Evolutionary conservation across 1,139 yeast species (phyloP).

Genomic region (Nakaseomyces bracarensis): DNA sequence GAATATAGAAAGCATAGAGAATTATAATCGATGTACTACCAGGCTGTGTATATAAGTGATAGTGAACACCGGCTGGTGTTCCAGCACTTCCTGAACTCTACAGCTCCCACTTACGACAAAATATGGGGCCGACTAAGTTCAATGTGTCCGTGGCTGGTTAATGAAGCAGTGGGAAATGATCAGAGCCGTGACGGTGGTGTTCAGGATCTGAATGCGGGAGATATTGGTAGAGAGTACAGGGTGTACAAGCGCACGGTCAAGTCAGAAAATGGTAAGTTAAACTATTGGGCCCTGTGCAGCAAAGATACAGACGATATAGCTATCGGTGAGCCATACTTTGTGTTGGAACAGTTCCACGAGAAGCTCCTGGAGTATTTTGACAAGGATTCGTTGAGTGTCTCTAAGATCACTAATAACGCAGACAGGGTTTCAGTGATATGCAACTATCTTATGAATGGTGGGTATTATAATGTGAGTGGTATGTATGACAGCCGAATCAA

Average conservation of each 20-base stretch:
- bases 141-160: conserved; percentile 16
- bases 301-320: background rate
- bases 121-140: conserved; percentile 20
- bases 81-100: conserved; percentile 25
- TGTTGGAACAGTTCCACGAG: conserved; percentile 22
- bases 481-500: conserved; percentile 48
- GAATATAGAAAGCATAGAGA: too few relatives aligned
- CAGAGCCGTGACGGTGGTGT: background rate
- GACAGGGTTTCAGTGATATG: conserved; percentile 27
- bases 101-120: conserved; percentile 24
- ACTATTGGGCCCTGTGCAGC: conserved; percentile 1
- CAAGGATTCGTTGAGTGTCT: conserved; percentile 22
- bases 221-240: conserved; percentile 20
- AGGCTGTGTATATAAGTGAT: conserved; percentile 25
- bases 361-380: conserved; percentile 26
- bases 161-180: too few relatives aligned
- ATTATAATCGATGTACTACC: background rate
- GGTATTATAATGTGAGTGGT: conserved; percentile 55
- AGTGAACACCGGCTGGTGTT: conserved; percentile 21
- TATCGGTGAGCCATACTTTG: conserved; percentile 14
- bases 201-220: conserved; percentile 10
- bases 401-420: conserved; percentile 25
- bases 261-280: background rate
- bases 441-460: conserved; percentile 56
- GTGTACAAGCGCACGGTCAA: conserved; percentile 13